A percentile compares a stretch with the other conserved stretches of the same genome.
phyloP scores from a whole-genome alignment of 1,139 yeast species.

The Kluyveromyces marxianus region DNA sequence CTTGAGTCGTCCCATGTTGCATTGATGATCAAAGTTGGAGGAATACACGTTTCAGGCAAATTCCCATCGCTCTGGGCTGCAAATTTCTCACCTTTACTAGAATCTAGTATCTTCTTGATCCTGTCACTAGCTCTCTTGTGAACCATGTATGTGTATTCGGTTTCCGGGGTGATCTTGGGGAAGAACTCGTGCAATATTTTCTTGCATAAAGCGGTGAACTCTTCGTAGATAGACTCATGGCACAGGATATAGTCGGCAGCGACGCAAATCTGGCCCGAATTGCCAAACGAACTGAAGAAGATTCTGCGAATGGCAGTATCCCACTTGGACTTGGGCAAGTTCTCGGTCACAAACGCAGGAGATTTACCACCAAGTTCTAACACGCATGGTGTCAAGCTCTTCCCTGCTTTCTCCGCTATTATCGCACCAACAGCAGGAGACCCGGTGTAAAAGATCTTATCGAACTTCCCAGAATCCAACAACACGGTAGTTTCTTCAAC shows the following conservation, averaged over 20 bases:
- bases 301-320: conserved; percentile 56
- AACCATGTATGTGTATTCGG: conserved; percentile 54
- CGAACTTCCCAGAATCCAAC: conserved; percentile 54
- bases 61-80: conserved; percentile 44
- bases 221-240: conserved; percentile 49
- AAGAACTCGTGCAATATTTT: conserved; percentile 42
- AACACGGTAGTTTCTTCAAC: conserved; percentile 61
- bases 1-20: conserved; percentile 59
- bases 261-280: conserved; percentile 89
- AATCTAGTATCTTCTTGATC: conserved; percentile 38
- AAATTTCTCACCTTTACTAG: conserved; percentile 45
- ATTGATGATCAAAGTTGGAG: conserved; percentile 67
- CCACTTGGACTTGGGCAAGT: conserved; percentile 39
- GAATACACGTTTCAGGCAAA: conserved; percentile 41
- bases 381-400: conserved; percentile 69
- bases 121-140: conserved; percentile 52
- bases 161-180: conserved; percentile 34
- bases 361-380: conserved; percentile 94
- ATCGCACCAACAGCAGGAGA: conserved; percentile 68
- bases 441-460: conserved; percentile 85
- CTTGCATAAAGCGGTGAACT: conserved; percentile 42
- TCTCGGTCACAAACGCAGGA: conserved; percentile 63
- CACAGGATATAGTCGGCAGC: conserved; percentile 78
- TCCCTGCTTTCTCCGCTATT: conserved; percentile 76
- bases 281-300: conserved; percentile 70